Percentiles rank a stretch among this genome's conserved stretches.
Evolutionary conservation across 805 yeast genomes (phyloP).

Genomic region (Kodamaea kaohsiungensis): DNA sequence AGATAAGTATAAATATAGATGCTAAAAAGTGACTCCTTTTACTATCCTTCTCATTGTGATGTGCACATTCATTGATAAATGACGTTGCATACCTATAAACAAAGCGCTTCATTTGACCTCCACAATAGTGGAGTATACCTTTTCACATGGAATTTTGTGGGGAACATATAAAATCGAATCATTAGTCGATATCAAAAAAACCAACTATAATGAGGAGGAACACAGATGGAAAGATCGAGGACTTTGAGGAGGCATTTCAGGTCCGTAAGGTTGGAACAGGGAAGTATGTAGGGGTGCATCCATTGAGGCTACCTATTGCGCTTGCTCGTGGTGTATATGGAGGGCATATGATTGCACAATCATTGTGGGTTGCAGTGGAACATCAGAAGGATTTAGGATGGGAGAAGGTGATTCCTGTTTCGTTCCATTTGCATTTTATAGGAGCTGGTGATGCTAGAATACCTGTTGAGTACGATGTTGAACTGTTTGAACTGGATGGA

Average conservation of each 20-base stretch:
- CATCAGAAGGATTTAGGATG: conserved; percentile 31
- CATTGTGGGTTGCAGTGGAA: conserved; percentile 59
- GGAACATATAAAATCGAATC: neutral
- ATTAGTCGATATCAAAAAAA: neutral
- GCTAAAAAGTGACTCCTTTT: too few relatives aligned
- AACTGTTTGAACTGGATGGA: conserved; percentile 51
- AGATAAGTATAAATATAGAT: too few relatives aligned
- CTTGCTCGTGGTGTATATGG: conserved; percentile 72
- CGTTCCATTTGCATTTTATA: conserved; percentile 64
- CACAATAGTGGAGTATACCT: neutral
- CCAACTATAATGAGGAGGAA: conserved; percentile 1
- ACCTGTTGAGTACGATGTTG: conserved; percentile 56
- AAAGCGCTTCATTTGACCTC: neutral
- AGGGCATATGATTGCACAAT: conserved; percentile 67
- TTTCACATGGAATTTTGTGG: conserved; percentile 3
- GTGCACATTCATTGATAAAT: neutral
- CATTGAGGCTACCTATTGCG: conserved; percentile 34
- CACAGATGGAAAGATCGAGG: conserved; percentile 8
- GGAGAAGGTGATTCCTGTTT: conserved; percentile 47
- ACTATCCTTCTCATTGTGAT: too few relatives aligned
- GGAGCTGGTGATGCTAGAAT: conserved; percentile 49
- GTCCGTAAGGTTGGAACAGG: conserved; percentile 25
- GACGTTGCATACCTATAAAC: neutral
- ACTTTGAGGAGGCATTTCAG: conserved; percentile 36
- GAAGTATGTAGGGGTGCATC: conserved; percentile 33